Evolutionary conservation across 345 rosid species (phyloP).

Genomic region (Bruguiera parviflora): DNA sequence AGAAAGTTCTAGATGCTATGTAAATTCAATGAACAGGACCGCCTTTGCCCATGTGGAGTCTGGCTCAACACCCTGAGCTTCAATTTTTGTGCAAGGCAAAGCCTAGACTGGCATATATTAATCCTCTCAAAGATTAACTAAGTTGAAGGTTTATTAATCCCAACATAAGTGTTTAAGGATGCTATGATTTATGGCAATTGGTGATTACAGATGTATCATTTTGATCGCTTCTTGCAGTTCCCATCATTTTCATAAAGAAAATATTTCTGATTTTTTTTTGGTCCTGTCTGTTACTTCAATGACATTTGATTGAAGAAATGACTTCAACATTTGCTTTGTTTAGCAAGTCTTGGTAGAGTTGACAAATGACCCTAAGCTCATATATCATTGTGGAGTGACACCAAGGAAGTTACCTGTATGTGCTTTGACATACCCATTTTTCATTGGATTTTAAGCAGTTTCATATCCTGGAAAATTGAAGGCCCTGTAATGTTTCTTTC

Average conservation of each 20-base stretch:
- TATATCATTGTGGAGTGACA: conserved; percentile 87
- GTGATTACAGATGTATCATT: neutral
- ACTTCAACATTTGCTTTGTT: conserved; percentile 16
- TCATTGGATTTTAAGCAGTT: conserved; percentile 1
- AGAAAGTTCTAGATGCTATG: too few species aligned
- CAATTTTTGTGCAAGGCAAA: too few species aligned
- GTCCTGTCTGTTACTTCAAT: conserved; percentile 1
- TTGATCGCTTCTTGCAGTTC: neutral
- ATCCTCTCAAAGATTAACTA: too few species aligned
- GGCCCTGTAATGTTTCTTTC: conserved; percentile 24
- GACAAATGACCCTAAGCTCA: conserved; percentile 82
- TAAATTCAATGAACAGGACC: too few species aligned
- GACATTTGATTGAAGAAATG: conserved; percentile 13
- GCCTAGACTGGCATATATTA: too few species aligned
- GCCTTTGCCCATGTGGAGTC: too few species aligned
- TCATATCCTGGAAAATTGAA: conserved; percentile 21
- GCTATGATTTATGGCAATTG: neutral
- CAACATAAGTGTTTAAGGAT: neutral
- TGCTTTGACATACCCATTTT: conserved; percentile 17
- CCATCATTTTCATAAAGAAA: neutral
- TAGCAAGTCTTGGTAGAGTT: conserved; percentile 78
- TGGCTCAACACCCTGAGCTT: too few species aligned
- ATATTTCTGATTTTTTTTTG: neutral
- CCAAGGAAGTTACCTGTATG: conserved; percentile 90
- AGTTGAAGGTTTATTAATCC: neutral